A percentile compares a stretch with the other conserved stretches of the same genome.
These are phyloP conservation scores for Eucalyptus virginea DNA, from an alignment of 345 rosid genomes.

Conservation along the genomic window DNA sequence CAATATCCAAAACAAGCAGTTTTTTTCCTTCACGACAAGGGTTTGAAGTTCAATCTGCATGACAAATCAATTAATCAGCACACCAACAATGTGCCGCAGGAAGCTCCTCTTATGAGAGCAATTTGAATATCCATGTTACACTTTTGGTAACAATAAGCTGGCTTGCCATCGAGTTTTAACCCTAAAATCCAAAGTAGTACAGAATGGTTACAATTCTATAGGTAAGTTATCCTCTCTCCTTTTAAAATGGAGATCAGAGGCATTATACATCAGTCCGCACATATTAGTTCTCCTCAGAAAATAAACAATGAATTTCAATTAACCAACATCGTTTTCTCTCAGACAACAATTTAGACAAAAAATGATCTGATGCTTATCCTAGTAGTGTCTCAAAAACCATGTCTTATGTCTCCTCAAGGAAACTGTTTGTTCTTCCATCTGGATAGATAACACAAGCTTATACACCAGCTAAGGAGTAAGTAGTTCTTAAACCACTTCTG, in stretches of 20 bases:
- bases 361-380: neutral
- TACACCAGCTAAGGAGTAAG: neutral
- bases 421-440: neutral
- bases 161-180: neutral
- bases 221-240: neutral
- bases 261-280: neutral
- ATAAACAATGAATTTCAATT: neutral
- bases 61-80: neutral
- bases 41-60: constrained; percentile 51
- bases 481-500: neutral
- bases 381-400: neutral
- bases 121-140: neutral
- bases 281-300: neutral
- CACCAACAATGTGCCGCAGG: neutral
- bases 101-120: neutral
- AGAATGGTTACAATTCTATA: neutral
- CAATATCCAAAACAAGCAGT: constrained; percentile 87
- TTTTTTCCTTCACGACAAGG: constrained; percentile 91
- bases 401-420: neutral
- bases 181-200: neutral
- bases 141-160: neutral
- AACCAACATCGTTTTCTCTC: neutral
- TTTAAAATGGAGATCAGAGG: neutral
- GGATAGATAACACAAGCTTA: neutral
- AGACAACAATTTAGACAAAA: neutral